Base-by-base conservation (phyloP, 2,329 filamentous ascomycete genomes). In the Colletotrichum viniferum region DNA sequence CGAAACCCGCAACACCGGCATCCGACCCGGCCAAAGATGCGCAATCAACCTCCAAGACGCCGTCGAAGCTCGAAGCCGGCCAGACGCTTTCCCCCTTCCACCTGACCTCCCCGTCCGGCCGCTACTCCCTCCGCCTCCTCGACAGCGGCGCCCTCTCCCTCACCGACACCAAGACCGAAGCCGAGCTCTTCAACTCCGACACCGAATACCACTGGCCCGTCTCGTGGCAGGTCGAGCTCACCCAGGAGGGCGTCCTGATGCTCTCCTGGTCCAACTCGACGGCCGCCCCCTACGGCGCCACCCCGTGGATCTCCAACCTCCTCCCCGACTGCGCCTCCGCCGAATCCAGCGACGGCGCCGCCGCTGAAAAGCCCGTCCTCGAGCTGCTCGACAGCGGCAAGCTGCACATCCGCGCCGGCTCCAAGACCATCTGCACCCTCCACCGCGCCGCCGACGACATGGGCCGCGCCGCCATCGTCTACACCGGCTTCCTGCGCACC, bases 201-300 rank as follows among this genome's bases (percentile, higher is more conserved):
- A 78, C 77, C 38, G 74, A 77, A 36, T 77, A 77, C 43, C 24
- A 77, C 32, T 78, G 77, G 77, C 77, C 77, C 28, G 77, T 77
- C 3, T 34, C 71, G 7, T 78, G 71, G 74, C 76, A 77, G 28
- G 76, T 71, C n/a, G 77, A 78, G 65, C 75, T 78, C 48, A 77
- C 73, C 8, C 66, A 60, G 24, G 67, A 75, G 48, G 77, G 70
- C 18, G 73, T 78, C 28, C 71, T 78, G 18, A 76, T 76, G 70
- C 73, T 78, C 43, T 74, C 77, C 13, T 78, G 77, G 77, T 36
- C 73, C 5, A 77, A 77, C 43, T 70, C 77, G 18, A 78, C 77
- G 16, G 70, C 70, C 13, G 70, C 67, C 2, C 77, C 77, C 18
- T 76, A 66, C 56, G 69, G 67, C 38, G 77, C 76, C 32, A 78